Evolutionary conservation across 2,329 filamentous ascomycete genomes (phyloP), one percentile per base, ranked within the genome.

Genomic region (Zelopaecilomyces penicillatus): DNA sequence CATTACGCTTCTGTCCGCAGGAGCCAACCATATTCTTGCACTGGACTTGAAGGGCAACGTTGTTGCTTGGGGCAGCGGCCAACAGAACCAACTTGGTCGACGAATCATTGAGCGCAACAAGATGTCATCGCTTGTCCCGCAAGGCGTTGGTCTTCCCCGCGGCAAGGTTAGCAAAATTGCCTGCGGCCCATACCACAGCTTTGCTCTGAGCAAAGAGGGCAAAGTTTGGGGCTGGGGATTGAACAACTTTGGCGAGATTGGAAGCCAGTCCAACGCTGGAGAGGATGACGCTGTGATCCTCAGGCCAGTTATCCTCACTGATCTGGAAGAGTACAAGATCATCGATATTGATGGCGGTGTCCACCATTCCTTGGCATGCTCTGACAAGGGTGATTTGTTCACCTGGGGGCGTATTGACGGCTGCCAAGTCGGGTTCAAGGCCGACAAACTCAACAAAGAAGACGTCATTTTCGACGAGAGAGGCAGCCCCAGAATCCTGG

Each of bases 241-340:
- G 30, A 95, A 95, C 73, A 89, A 85, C 65, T 94, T 86, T 63
- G 85, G 83, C 50, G 83, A 95, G 67, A 86, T 85, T 11, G 87
- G 69, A 4, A 78, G 85, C 42, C 70, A 71, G 41, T 70, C 75
- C 42, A 75, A 85, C 46, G 69, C 67, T 32, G 62, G 69, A 19
- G 62, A 65, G 48, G 65, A 72, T 12, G 75, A 77, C 29, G 82
- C 81, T 43, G 86, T 83, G 49, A 76, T 95, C 41, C 74, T 85
- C n/a, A 76, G 78, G 53, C 85, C 88, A 3, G 78, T 76, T 36
- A 68, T 83, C 42, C 77, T 95, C 28, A 66, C 77, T 6, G 74
- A 74, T 5, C 74, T 96, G 6, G 70, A 73, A 29, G 74, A 75
- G 37, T 75, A 78, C 59, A 69, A 77, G n/a, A 74, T 95, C 42